Evolutionary conservation across 164 flowering plant genomes (phyloP), one percentile per base, ranked within the genome.

Genomic region (Stephania japonica): DNA sequence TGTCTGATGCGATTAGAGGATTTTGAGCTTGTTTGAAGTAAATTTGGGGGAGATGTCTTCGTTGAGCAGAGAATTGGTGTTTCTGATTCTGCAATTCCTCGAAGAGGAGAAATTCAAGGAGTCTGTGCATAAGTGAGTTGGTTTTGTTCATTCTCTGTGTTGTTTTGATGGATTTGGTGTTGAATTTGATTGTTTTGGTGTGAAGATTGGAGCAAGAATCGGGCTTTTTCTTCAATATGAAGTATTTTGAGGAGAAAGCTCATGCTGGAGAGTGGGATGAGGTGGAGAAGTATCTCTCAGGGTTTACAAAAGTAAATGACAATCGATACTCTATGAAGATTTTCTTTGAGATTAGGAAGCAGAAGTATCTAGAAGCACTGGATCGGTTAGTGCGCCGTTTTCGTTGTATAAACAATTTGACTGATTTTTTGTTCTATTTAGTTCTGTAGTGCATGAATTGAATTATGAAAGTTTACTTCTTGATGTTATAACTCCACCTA

Each of bases 81-180:
- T 92, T 75, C 88, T 92, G 24, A 92, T 92, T 80, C 91, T 92
- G n/a, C 97, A 92, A 74, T 90, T 92, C 59, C 91, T 92, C 1
- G 96, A 91, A 26, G 96, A 92, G 76, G 98, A 92, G 84, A 92
- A 92, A 76, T 91, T 91, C 62, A 91, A 90, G 85, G 96, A 92
- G 80, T 86, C 96, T 32, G 98, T 89, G 26, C 98, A 91, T 79
- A 91, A 70, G 98, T 89, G 75, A 78, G 79, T 10, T 19, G 8
- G 43, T 62, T 6, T 47, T 2, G 67, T 8, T 23, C 21, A 42
- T 11, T 63, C 25, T 65, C 25, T 70, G 21, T 64, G 56, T 70
- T 42, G 19, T 50, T 2, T 23, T 77, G 24, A 47, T 14, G 43
- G 43, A 4, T 25, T 68, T 50, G 42, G 24, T 66, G 72, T 1